Percentiles rank a stretch among this genome's conserved stretches.
phyloP scores from a whole-genome alignment of 495 filamentous ascomycete genomes.

The Elaphomyces granulatus region DNA sequence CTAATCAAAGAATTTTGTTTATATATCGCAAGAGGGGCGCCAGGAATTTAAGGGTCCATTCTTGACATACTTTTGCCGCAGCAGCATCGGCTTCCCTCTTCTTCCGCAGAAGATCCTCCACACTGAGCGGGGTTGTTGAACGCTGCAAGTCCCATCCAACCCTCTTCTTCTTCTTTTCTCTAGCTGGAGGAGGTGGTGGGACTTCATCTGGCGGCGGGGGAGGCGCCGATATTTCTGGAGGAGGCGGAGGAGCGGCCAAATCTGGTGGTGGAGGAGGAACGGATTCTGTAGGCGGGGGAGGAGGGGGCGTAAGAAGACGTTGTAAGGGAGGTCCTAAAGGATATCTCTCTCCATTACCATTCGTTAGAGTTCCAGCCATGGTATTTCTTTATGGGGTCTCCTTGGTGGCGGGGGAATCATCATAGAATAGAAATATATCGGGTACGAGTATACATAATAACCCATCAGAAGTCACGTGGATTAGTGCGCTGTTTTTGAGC shows the following conservation, averaged over 20 bases:
- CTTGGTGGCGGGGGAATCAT: constrained; percentile 1
- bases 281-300: constrained; percentile 39
- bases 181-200: constrained; percentile 40
- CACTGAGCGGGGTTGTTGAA: constrained; percentile 44
- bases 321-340: constrained; percentile 19
- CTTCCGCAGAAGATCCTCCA: constrained; percentile 63
- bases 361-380: constrained; percentile 18
- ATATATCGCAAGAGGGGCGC: neutral
- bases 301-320: constrained; percentile 35
- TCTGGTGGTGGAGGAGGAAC: constrained; percentile 26
- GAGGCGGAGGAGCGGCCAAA: constrained; percentile 25
- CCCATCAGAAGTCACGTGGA: too few relatives aligned
- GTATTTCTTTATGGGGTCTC: neutral
- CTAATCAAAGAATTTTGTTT: neutral
- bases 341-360: constrained; percentile 9
- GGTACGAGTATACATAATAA: too few relatives aligned
- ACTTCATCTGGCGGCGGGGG: constrained; percentile 43
- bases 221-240: constrained; percentile 31
- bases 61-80: constrained; percentile 51
- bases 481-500: too few relatives aligned
- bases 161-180: constrained; percentile 40
- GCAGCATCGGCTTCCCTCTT: constrained; percentile 68
- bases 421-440: constrained; percentile 1
- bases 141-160: constrained; percentile 36
- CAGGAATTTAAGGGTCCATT: too few relatives aligned